Conservation (phyloP, 139 green algal genomes). For the Pedinophyceae sp. region DNA sequence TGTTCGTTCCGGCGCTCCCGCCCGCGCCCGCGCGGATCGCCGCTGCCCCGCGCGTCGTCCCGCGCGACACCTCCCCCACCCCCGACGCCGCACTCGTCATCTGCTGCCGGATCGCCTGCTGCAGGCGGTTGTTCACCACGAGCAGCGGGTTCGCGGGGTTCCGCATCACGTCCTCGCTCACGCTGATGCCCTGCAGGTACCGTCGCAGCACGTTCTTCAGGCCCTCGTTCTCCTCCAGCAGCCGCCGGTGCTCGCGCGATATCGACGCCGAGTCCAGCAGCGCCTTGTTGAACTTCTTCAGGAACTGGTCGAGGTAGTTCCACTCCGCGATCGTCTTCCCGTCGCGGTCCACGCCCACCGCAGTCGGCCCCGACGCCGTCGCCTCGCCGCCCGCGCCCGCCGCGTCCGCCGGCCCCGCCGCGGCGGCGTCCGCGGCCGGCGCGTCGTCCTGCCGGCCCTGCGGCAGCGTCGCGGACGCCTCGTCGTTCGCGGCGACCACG, state of each 20-base stretch:
- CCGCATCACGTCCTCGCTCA: slow-evolving; percentile 65
- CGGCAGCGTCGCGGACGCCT: slow-evolving; percentile 3
- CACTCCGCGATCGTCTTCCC: slow-evolving; percentile 42
- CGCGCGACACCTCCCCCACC: too few species aligned
- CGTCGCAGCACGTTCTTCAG: slow-evolving; percentile 48
- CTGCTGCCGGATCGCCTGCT: slow-evolving; percentile 14
- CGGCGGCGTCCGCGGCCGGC: not conserved
- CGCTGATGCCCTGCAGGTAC: slow-evolving; percentile 52
- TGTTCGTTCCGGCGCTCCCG: too few species aligned
- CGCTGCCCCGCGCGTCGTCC: too few species aligned
- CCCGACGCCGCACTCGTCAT: not conserved
- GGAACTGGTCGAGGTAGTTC: slow-evolving; percentile 65
- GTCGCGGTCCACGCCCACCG: slow-evolving; percentile 21
- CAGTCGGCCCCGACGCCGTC: not conserved
- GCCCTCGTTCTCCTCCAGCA: slow-evolving; percentile 60
- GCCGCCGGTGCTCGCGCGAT: slow-evolving; percentile 42
- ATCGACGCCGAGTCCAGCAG: slow-evolving; percentile 50
- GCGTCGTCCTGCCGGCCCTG: not conserved
- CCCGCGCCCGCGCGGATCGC: too few species aligned
- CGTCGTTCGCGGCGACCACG: not conserved
- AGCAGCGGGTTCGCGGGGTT: slow-evolving; percentile 69
- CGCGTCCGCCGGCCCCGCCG: too few species aligned
- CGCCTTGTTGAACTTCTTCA: slow-evolving; percentile 48
- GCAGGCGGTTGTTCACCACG: slow-evolving; percentile 65
- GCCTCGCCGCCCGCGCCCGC: too few species aligned